Conservation (phyloP, 768 basidiomycete species). For the Podaxis mareebaensis region DNA sequence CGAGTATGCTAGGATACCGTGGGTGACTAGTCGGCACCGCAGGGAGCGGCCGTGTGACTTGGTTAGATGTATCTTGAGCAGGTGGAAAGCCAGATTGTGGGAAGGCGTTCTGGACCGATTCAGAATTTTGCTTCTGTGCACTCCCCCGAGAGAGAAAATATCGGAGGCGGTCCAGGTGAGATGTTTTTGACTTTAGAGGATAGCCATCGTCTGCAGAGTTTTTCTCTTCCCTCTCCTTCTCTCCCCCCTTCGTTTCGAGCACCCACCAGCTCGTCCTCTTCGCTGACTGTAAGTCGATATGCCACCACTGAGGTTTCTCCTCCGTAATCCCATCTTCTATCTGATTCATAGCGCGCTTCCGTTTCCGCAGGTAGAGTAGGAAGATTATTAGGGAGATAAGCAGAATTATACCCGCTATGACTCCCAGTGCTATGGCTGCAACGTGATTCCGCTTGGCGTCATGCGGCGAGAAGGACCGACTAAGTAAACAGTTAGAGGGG, state of each 20-base stretch:
- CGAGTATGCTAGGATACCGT: slow-evolving; percentile 37
- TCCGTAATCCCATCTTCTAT: slow-evolving; percentile 23
- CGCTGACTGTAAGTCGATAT: slow-evolving; percentile 8
- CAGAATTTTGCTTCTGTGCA: neutral
- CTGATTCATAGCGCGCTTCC: slow-evolving; percentile 18
- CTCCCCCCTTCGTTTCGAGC: slow-evolving; percentile 3
- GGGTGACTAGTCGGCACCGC: slow-evolving; percentile 30
- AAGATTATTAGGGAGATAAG: slow-evolving; percentile 16
- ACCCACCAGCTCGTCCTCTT: slow-evolving; percentile 7
- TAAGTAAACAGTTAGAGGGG: neutral
- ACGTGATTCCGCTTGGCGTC: slow-evolving; percentile 13
- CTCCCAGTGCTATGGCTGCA: slow-evolving; percentile 24
- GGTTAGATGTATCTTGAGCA: slow-evolving; percentile 23
- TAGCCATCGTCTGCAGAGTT: neutral
- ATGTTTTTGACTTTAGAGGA: neutral
- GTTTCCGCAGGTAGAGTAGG: slow-evolving; percentile 20
- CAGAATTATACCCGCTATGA: slow-evolving; percentile 23
- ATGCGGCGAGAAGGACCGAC: neutral
- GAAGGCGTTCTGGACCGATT: slow-evolving; percentile 14
- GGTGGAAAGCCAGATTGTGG: slow-evolving; percentile 10
- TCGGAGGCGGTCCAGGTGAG: slow-evolving; percentile 14
- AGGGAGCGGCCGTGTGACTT: slow-evolving; percentile 31
- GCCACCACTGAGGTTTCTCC: slow-evolving; percentile 12
- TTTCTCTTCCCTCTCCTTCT: slow-evolving; percentile 4
- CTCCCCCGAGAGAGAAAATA: neutral